Evolutionary conservation across 805 yeast genomes (phyloP).

Genomic region (Ogataea haglerorum): DNA sequence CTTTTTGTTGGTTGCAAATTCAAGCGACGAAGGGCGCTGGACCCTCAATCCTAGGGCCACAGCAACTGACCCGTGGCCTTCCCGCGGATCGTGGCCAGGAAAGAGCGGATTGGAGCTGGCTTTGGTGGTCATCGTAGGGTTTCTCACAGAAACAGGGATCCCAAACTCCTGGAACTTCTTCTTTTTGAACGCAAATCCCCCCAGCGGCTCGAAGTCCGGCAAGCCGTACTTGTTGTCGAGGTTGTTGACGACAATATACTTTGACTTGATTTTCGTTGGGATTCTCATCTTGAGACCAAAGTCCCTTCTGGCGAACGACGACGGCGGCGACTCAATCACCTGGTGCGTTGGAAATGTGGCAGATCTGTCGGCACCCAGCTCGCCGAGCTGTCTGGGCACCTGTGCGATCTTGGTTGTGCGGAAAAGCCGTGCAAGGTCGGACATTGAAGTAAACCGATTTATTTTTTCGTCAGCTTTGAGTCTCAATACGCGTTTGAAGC

Average conservation of each 20-base stretch:
- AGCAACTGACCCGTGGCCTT: constrained; percentile 26
- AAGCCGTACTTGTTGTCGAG: constrained; percentile 64
- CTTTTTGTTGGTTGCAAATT: constrained; percentile 31
- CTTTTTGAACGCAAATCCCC: constrained; percentile 58
- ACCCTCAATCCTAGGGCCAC: constrained; percentile 23
- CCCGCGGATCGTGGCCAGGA: constrained; percentile 25
- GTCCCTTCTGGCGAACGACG: constrained; percentile 62
- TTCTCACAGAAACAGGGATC: constrained; percentile 38
- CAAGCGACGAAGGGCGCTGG: constrained; percentile 20
- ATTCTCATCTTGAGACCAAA: constrained; percentile 73
- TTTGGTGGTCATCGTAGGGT: constrained; percentile 4
- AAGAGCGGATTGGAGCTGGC: constrained; percentile 39
- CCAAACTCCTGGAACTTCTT: constrained; percentile 68
- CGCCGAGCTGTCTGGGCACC: constrained; percentile 30
- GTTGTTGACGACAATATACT: constrained; percentile 61
- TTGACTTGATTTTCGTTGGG: constrained; percentile 57
- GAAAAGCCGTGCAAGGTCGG: constrained; percentile 28
- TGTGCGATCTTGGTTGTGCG: constrained; percentile 34
- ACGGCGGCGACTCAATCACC: constrained; percentile 63
- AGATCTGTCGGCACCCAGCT: constrained; percentile 23
- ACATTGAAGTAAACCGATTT: constrained; percentile 23
- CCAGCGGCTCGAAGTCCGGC: constrained; percentile 66
- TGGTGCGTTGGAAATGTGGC: constrained; percentile 62
- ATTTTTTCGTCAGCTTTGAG: constrained; percentile 1
- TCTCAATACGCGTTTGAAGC: neutral